phyloP scores from a whole-genome alignment of 129 eudicot species.

The Helianthus annuus region DNA sequence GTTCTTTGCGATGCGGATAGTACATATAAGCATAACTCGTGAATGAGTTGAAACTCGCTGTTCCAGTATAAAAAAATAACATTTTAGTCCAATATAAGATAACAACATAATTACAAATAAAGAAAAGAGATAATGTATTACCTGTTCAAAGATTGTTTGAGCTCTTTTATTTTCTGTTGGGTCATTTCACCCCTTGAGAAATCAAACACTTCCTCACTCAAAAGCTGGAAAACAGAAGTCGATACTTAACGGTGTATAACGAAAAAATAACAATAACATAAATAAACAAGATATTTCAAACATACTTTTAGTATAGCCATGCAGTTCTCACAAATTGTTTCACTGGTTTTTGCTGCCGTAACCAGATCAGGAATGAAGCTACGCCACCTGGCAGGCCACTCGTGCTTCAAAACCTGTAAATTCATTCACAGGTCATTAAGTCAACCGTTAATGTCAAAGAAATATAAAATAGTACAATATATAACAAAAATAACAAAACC shows the following conservation, averaged over 20 bases:
- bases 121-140: constrained; percentile 17
- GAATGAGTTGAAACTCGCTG: constrained; percentile 99
- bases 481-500: neutral
- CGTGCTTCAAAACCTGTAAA: constrained; percentile 91
- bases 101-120: neutral
- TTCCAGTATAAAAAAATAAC: constrained; percentile 13
- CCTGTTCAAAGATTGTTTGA: constrained; percentile 94
- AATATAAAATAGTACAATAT: neutral
- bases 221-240: constrained; percentile 47
- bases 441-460: constrained; percentile 18
- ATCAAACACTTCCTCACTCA: constrained; percentile 98
- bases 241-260: constrained; percentile 5
- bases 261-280: neutral
- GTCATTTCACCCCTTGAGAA: constrained; percentile 99
- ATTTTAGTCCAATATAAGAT: constrained; percentile 20
- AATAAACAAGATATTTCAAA: neutral
- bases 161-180: constrained; percentile 95
- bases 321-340: constrained; percentile 98
- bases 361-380: constrained; percentile 92
- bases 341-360: constrained; percentile 94
- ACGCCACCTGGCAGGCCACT: constrained; percentile 96
- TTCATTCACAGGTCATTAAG: neutral
- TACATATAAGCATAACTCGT: constrained; percentile 95
- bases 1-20: constrained; percentile 96
- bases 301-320: constrained; percentile 94